Evolutionary conservation across 441 rosid genomes (phyloP), one percentile per base, ranked within the genome.

Genomic region (Corymbia calophylla): DNA sequence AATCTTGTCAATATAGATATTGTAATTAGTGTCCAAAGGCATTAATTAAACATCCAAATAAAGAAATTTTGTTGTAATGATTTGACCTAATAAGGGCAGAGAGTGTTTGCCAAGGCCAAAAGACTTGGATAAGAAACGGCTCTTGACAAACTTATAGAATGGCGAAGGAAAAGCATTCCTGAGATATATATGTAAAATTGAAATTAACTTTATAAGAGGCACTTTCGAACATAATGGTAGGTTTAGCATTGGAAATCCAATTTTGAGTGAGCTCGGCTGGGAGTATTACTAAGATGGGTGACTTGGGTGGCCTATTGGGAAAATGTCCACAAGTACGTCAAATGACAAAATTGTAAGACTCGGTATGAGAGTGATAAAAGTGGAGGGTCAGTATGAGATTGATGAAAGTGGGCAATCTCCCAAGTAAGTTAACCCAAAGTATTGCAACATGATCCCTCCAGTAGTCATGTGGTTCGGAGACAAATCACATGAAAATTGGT

Each of bases 21-120:
- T 31, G 2, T 66, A 4, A 66, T 12, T 0, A 4, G 23, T 17
- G 77, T 17, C 3, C 0, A 5, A 25, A 66, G 23, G 44, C 23
- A 31, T 9, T 18, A 9, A 17, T 66, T 66, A 9, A 31, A 66
- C 23, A 31, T 66, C 9, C 7, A 66, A 31, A 66, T 31, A 31
- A 8, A 66, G 13, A 66, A 66, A 17, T 31, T 66, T 66, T 66
- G 44, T 66, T 66, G 77, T 17, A 31, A 31, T 6, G 19, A 31
- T 31, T 44, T 3, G 9, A 21, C 35, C 0, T 0, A 2, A 64
- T 2, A 0, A n/a, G 70, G 70, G 15, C 0, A 11, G 2, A 6
- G 23, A 17, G 13, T 17, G 10, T 66, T 8, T 1, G 77, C 39
- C 1, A 8, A 5, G 44, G 19, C 44, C 7, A 17, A 0, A 8